phyloP scores from a whole-genome alignment of 2,329 filamentous ascomycete genomes.

The Colletotrichum lindemuthianum region DNA sequence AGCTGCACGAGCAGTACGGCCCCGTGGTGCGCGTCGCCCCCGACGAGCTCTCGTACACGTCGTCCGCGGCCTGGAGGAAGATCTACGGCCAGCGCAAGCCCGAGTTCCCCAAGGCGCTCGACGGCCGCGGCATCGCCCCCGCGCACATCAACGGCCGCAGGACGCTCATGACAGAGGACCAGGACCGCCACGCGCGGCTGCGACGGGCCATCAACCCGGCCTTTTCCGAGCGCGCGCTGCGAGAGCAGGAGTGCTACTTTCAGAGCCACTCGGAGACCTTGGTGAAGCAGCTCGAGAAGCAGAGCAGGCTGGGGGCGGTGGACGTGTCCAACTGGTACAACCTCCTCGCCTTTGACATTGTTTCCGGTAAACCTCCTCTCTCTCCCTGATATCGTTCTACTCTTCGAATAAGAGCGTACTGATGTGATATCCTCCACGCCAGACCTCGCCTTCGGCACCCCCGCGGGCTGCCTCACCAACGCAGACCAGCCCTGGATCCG shows the following conservation, averaged over 20 bases:
- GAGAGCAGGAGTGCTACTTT: constrained; percentile 44
- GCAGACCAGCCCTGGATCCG: constrained; percentile 17
- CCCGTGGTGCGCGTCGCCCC: constrained; percentile 52
- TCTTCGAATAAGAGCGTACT: not conserved
- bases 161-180: constrained; percentile 16
- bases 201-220: constrained; percentile 41
- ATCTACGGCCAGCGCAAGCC: constrained; percentile 47
- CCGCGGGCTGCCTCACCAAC: constrained; percentile 14
- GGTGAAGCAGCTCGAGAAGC: constrained; percentile 34
- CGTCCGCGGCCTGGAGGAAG: constrained; percentile 49
- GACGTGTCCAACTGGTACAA: constrained; percentile 42
- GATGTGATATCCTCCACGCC: not conserved
- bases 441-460: constrained; percentile 14
- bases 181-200: constrained; percentile 36
- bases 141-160: not conserved
- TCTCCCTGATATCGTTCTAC: not conserved
- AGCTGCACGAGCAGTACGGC: constrained; percentile 40
- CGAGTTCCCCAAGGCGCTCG: constrained; percentile 17
- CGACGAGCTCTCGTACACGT: constrained; percentile 50
- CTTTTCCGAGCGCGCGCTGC: constrained; percentile 44
- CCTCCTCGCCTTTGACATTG: constrained; percentile 42
- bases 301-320: not conserved
- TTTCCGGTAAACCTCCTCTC: constrained; percentile 7
- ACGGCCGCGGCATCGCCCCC: constrained; percentile 11
- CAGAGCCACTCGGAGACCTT: constrained; percentile 40